Conservation (phyloP, 768 basidiomycete genomes). For the Thelephora ganbajun region DNA sequence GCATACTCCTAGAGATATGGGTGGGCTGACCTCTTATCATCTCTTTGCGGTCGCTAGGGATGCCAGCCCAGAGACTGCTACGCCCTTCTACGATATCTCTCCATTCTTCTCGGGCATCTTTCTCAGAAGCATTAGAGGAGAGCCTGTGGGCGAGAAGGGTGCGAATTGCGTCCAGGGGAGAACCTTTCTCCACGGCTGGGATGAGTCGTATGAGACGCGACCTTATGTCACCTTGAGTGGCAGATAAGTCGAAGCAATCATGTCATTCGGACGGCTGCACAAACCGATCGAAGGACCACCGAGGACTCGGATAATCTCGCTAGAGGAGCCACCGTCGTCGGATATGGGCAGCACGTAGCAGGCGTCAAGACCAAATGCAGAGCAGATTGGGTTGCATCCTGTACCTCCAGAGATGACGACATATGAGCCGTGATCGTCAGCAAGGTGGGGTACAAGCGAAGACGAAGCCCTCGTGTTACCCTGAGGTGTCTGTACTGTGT, state of each 20-base stretch:
- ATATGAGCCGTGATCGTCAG: constrained; percentile 27
- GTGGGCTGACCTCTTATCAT: constrained; percentile 56
- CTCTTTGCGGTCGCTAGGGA: constrained; percentile 84
- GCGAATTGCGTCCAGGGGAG: constrained; percentile 62
- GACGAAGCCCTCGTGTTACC: constrained; percentile 3
- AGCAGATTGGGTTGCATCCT: constrained; percentile 82
- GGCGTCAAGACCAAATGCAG: constrained; percentile 56
- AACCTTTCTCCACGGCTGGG: constrained; percentile 40
- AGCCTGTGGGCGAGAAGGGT: constrained; percentile 70
- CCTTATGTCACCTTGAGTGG: constrained; percentile 64
- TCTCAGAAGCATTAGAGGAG: constrained; percentile 50
- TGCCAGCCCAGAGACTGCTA: constrained; percentile 68
- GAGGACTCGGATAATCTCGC: constrained; percentile 86
- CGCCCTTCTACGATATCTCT: constrained; percentile 82
- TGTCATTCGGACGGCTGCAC: constrained; percentile 1
- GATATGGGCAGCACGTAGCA: constrained; percentile 87
- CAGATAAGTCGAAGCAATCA: not conserved
- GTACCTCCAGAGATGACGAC: constrained; percentile 88
- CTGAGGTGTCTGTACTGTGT: not conserved
- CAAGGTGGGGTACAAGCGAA: constrained; percentile 2
- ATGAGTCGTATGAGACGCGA: constrained; percentile 84
- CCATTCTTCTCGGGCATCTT: constrained; percentile 82
- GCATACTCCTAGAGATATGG: constrained; percentile 5
- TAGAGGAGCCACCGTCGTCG: constrained; percentile 91
- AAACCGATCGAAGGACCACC: constrained; percentile 76